Percentiles rank a stretch among this genome's conserved stretches.
These are phyloP conservation scores for Pochonia chlamydosporia DNA, from an alignment of 2,329 filamentous ascomycete genomes.

Conservation along the genomic window DNA sequence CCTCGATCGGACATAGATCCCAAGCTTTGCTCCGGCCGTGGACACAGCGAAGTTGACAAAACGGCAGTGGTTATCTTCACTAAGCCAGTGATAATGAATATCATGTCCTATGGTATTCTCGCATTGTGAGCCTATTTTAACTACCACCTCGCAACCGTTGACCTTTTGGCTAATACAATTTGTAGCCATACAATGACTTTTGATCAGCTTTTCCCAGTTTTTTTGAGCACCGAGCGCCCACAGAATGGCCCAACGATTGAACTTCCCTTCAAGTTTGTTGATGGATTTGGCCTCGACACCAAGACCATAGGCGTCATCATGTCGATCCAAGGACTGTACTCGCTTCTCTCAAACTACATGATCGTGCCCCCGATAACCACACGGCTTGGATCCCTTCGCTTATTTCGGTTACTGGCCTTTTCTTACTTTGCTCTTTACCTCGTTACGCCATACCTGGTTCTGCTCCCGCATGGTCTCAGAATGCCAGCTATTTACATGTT, in stretches of 20 bases:
- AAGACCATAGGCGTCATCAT: constrained; percentile 84
- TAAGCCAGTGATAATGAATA: constrained; percentile 77
- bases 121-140: constrained; percentile 69
- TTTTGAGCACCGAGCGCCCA: constrained; percentile 65
- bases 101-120: constrained; percentile 83
- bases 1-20: constrained; percentile 21
- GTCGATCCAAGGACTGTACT: constrained; percentile 82
- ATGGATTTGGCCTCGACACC: constrained; percentile 77
- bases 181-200: constrained; percentile 94
- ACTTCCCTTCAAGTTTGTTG: constrained; percentile 83
- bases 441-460: constrained; percentile 78
- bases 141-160: background rate
- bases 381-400: constrained; percentile 69
- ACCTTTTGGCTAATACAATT: too few relatives aligned
- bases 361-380: constrained; percentile 75
- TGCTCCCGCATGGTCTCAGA: constrained; percentile 67
- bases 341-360: constrained; percentile 78
- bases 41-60: constrained; percentile 6
- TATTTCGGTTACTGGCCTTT: constrained; percentile 76
- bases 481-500: constrained; percentile 71
- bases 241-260: constrained; percentile 40
- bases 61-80: constrained; percentile 61
- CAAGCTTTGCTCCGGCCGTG: background rate
- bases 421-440: constrained; percentile 87
- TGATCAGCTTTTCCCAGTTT: constrained; percentile 87